A percentile compares a stretch with the other conserved stretches of the same genome.
These are phyloP conservation scores for Colletotrichum sp. DNA, from an alignment of 2,329 filamentous ascomycete species.

Conservation along the genomic window DNA sequence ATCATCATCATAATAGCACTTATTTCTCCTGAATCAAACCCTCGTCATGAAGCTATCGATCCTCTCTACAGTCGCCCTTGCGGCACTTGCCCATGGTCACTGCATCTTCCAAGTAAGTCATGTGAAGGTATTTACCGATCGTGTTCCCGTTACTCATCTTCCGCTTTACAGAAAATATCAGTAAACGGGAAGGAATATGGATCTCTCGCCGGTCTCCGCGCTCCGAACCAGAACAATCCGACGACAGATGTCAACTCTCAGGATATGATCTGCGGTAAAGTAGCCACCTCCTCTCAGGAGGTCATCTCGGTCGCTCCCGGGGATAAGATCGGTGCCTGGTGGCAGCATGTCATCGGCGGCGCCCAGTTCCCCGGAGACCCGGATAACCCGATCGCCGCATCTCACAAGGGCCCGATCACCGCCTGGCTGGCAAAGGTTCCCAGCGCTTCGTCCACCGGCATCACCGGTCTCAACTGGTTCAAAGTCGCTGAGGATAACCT, in stretches of 20 bases:
- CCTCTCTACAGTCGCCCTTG: neutral
- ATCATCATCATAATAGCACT: neutral
- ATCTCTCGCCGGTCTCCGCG: slow-evolving; percentile 15
- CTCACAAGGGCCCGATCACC: slow-evolving; percentile 60
- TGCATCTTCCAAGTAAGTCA: slow-evolving; percentile 16
- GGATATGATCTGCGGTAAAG: slow-evolving; percentile 55
- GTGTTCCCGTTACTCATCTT: neutral
- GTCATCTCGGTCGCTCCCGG: slow-evolving; percentile 56
- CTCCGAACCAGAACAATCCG: slow-evolving; percentile 50
- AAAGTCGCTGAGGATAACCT: slow-evolving; percentile 54
- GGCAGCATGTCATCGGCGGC: slow-evolving; percentile 60
- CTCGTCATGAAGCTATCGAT: neutral
- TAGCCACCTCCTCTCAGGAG: slow-evolving; percentile 42
- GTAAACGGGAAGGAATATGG: slow-evolving; percentile 17
- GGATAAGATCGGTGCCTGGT: slow-evolving; percentile 56
- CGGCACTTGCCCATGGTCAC: neutral
- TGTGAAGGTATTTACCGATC: neutral
- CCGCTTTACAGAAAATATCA: neutral
- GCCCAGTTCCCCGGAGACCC: slow-evolving; percentile 52
- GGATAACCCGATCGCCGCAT: slow-evolving; percentile 59
- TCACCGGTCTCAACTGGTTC: slow-evolving; percentile 35
- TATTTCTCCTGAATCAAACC: no score
- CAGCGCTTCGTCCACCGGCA: slow-evolving; percentile 49
- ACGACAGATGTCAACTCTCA: slow-evolving; percentile 53
- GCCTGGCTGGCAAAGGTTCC: slow-evolving; percentile 59